These are phyloP conservation scores for Cryptococcus amylolentus DNA, from an alignment of 1,284 basidiomycete species.

Conservation along the genomic window DNA sequence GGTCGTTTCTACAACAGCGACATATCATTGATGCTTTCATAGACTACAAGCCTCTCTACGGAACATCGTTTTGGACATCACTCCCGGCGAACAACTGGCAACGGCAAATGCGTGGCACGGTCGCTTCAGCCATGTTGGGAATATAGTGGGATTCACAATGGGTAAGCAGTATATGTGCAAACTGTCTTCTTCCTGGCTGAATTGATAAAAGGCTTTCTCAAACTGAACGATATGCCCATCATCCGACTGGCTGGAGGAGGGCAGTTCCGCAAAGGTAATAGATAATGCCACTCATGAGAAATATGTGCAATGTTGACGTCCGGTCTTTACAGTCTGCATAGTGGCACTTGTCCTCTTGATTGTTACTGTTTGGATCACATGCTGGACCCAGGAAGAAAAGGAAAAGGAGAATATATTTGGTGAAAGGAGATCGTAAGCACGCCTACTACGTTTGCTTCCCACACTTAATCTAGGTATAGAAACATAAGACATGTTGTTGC, in stretches of 20 bases:
- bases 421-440: conserved; percentile 38
- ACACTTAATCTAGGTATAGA: conserved; percentile 13
- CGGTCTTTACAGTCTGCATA: conserved; percentile 64
- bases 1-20: background rate
- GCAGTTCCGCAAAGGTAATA: conserved; percentile 76
- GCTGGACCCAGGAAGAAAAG: conserved; percentile 73
- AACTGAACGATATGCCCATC: conserved; percentile 69
- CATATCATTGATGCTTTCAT: background rate
- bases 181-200: background rate
- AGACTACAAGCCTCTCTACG: conserved; percentile 87
- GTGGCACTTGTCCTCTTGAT: conserved; percentile 76
- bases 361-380: conserved; percentile 80
- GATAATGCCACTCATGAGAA: background rate
- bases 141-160: conserved; percentile 85
- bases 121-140: conserved; percentile 89
- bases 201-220: conserved; percentile 65
- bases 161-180: conserved; percentile 53
- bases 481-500: conserved; percentile 60
- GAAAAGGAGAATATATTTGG: conserved; percentile 55
- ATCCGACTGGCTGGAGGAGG: conserved; percentile 79
- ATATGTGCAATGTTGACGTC: background rate
- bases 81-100: conserved; percentile 80
- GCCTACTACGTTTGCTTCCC: background rate
- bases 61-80: conserved; percentile 85
- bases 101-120: conserved; percentile 98